A percentile compares a stretch with the other conserved stretches of the same genome.
phyloP scores from a whole-genome alignment of 768 basidiomycete species.

The Psilocybe tampanensis region DNA sequence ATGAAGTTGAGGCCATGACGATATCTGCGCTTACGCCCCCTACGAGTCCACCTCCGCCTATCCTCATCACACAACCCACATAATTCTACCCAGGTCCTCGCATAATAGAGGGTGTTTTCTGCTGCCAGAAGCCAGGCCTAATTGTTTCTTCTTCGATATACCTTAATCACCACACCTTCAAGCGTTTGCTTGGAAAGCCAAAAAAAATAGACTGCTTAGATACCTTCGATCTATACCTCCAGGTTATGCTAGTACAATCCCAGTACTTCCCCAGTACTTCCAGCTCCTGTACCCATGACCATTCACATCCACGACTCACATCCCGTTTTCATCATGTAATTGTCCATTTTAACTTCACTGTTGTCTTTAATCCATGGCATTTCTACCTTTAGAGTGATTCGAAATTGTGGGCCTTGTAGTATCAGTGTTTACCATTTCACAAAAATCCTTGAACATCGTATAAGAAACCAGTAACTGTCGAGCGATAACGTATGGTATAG shows the following conservation, averaged over 20 bases:
- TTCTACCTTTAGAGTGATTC: too few species aligned
- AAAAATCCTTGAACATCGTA: background rate
- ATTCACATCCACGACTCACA: background rate
- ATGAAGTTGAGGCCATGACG: slow-evolving; percentile 44
- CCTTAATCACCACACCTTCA: background rate
- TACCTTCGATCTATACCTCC: slow-evolving; percentile 1
- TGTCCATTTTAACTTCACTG: too few species aligned
- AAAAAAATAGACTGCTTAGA: background rate
- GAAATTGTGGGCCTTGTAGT: too few species aligned
- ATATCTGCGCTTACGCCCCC: slow-evolving; percentile 27
- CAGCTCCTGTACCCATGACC: background rate
- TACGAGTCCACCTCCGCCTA: slow-evolving; percentile 38
- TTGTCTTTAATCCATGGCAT: background rate
- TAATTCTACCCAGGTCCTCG: slow-evolving; percentile 13
- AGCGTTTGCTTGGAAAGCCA: background rate
- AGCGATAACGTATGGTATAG: background rate
- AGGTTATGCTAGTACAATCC: background rate
- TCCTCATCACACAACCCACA: slow-evolving; percentile 37
- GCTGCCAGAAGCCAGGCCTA: background rate
- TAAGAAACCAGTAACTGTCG: background rate
- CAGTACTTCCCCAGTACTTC: background rate
- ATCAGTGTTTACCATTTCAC: too few species aligned
- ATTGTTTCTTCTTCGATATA: background rate
- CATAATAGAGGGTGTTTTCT: background rate
- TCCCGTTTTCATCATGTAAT: too few species aligned